Base-by-base conservation (phyloP, 495 filamentous ascomycete genomes). In the Cudoniella acicularis region DNA sequence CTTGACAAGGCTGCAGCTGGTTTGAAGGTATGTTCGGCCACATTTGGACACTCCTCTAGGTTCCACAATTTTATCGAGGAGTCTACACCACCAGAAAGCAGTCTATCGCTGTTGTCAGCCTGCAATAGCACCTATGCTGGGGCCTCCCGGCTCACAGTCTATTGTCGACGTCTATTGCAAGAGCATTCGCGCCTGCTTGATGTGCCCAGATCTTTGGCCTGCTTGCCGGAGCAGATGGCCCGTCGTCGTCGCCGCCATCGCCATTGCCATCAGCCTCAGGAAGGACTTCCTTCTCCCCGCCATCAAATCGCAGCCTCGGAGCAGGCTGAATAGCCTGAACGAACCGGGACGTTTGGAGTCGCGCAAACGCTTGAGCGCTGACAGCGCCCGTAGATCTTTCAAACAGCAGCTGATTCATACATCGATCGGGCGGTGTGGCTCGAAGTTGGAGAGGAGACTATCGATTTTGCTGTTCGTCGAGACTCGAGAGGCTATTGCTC, bases 41-140 rank as follows among this genome's bases (percentile, higher is more conserved):
- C 57, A 10, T 40, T 8, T 1, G 46, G 40, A 22, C 23, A 68
- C 40, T 76, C 70, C 46, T 93, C 88, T 10, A 96, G 83, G 71
- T 96, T 87, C 91, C 90, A 96, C 17, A 96, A 70, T 49, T 81
- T 83, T 59, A 96, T 85, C 2, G 86, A 86, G 25, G 85, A 87
- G 60, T 94, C 87, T 21, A 88, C 84, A 23, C 91, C 90, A 2
- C 89, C 92, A 22, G 92, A 94, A 13, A 96, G 73, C 63, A 96
- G 79, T 67, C 88, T 91, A 59, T 21, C 21, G 25, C 45, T 4
- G n/a, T n/a, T n/a, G 43, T 59, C 40, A 59, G 56, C 20, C 3
- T 17, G 46, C 23, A 13, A 21, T 4, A 16, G 3, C 25, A 24
- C 21, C n/a, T 26, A 45, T n/a, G 11, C 21, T 42, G 23, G 8